These are phyloP conservation scores for Mallotus japonicus DNA, from an alignment of 441 rosid species.

Conservation along the genomic window DNA sequence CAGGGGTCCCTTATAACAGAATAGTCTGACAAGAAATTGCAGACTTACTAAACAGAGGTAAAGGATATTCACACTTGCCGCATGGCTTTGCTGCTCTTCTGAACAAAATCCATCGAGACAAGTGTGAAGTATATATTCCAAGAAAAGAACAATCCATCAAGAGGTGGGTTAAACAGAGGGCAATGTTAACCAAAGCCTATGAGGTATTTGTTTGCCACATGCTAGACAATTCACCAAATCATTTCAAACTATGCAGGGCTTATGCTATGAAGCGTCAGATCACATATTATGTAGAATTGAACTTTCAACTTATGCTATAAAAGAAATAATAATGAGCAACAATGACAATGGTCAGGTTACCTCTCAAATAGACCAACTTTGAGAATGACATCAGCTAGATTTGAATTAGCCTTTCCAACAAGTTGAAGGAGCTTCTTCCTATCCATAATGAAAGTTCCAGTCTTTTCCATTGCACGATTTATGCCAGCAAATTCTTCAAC, in stretches of 20 bases:
- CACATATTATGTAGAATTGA: background rate
- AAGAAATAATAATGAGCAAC: conserved; percentile 11
- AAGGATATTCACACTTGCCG: too few species aligned
- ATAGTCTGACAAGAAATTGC: background rate
- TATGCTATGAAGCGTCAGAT: background rate
- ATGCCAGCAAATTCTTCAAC: conserved; percentile 94
- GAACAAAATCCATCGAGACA: too few species aligned
- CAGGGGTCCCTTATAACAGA: background rate
- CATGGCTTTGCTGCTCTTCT: too few species aligned
- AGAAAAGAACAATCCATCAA: too few species aligned
- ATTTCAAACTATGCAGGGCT: too few species aligned
- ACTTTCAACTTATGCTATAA: background rate
- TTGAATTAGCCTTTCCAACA: conserved; percentile 96
- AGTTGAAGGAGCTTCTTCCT: conserved; percentile 85
- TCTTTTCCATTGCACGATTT: conserved; percentile 82
- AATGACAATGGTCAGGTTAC: conserved; percentile 32
- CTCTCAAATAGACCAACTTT: conserved; percentile 97
- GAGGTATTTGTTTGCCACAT: too few species aligned
- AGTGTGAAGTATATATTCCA: too few species aligned
- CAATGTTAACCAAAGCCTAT: too few species aligned
- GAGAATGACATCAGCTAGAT: conserved; percentile 88
- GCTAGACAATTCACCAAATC: too few species aligned
- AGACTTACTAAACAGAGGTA: background rate
- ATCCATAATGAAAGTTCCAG: conserved; percentile 92
- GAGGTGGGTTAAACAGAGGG: too few species aligned